Conservation (phyloP, 345 rosid genomes). For the Combretum micranthum region DNA sequence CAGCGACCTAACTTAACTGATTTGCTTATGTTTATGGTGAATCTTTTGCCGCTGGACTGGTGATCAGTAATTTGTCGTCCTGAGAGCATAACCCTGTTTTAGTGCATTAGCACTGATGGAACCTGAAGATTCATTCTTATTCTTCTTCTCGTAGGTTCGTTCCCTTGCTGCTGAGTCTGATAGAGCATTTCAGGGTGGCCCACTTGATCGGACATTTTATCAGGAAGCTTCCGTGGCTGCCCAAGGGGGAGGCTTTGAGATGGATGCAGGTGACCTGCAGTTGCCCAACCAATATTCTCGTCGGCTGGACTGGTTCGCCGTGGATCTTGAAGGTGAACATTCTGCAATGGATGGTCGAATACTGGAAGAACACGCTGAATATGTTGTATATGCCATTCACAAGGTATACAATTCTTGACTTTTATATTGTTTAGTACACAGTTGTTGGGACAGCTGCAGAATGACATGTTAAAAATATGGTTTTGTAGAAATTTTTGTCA, state of each 20-base stretch:
- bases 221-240: slow-evolving; percentile 49
- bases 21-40: too few relatives aligned
- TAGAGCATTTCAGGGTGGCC: slow-evolving; percentile 85
- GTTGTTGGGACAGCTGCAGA: slow-evolving; percentile 1
- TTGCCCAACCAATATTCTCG: slow-evolving; percentile 54
- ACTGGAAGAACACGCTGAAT: slow-evolving; percentile 94
- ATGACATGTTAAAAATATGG: neutral
- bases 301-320: slow-evolving; percentile 91
- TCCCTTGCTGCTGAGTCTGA: slow-evolving; percentile 95
- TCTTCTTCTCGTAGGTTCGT: slow-evolving; percentile 48
- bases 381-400: slow-evolving; percentile 95
- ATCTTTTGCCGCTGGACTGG: too few relatives aligned
- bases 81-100: neutral
- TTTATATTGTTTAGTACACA: slow-evolving; percentile 14
- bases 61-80: too few relatives aligned
- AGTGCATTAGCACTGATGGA: neutral
- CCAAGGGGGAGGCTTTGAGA: slow-evolving; percentile 42
- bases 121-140: neutral
- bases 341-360: slow-evolving; percentile 99
- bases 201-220: slow-evolving; percentile 69
- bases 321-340: slow-evolving; percentile 99
- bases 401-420: slow-evolving; percentile 51
- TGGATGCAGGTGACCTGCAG: slow-evolving; percentile 31
- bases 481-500: too few relatives aligned
- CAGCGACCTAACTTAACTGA: too few relatives aligned